phyloP scores from a whole-genome alignment of 148 eudicot genomes.

The Limonium bicolor region DNA sequence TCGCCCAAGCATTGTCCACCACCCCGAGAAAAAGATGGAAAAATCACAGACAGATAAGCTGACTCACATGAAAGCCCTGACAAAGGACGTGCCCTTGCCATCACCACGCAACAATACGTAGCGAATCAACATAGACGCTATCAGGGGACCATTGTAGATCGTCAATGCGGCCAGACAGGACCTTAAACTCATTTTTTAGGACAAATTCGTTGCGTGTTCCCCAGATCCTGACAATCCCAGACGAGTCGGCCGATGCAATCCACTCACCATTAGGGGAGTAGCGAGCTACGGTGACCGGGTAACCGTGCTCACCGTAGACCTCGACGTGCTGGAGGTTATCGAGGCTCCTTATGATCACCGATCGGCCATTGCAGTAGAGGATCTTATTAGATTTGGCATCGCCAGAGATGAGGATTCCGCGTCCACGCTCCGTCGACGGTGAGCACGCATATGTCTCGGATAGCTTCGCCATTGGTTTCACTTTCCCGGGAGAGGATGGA shows the following conservation, averaged over 20 bases:
- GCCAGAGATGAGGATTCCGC: slow-evolving; percentile 85
- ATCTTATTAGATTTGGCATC: slow-evolving; percentile 65
- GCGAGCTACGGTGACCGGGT: slow-evolving; percentile 72
- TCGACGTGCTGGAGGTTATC: slow-evolving; percentile 44
- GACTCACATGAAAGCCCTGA: slow-evolving; percentile 83
- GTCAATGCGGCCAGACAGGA: slow-evolving; percentile 79
- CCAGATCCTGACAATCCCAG: slow-evolving; percentile 86
- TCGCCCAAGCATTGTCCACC: neutral
- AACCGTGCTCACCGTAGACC: slow-evolving; percentile 74
- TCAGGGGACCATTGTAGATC: slow-evolving; percentile 90
- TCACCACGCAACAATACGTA: slow-evolving; percentile 93
- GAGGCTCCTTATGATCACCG: slow-evolving; percentile 65
- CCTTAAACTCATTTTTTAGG: slow-evolving; percentile 74
- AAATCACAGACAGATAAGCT: too few species aligned
- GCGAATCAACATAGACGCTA: too few species aligned
- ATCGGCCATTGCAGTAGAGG: slow-evolving; percentile 78
- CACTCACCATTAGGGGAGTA: slow-evolving; percentile 90
- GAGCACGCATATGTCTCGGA: slow-evolving; percentile 80
- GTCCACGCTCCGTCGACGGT: slow-evolving; percentile 85
- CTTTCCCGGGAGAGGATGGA: neutral
- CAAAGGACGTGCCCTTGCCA: slow-evolving; percentile 80
- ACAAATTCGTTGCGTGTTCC: slow-evolving; percentile 75
- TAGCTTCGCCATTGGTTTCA: slow-evolving; percentile 25
- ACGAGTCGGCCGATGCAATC: slow-evolving; percentile 88
- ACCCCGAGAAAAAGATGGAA: neutral